Conservation (phyloP, 352 stramenopile genomes). For the Halophytophthora polymorphica region DNA sequence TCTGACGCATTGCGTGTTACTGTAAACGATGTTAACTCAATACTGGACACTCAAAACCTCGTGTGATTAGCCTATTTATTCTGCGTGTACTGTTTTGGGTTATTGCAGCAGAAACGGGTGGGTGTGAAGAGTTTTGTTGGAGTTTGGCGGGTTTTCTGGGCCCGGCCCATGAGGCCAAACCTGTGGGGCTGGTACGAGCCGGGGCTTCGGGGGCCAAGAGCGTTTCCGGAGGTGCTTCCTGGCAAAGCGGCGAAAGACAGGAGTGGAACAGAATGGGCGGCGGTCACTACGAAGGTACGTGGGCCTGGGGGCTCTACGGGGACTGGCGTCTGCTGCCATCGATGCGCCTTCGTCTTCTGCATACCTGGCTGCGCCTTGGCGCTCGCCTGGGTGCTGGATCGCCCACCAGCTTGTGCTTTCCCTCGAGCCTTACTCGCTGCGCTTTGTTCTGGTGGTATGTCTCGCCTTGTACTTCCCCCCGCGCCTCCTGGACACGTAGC, state of each 20-base stretch:
- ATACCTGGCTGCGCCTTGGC: not conserved
- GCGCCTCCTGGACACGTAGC: conserved; percentile 26
- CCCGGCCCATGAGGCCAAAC: no score
- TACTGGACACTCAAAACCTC: no score
- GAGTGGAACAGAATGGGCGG: conserved; percentile 47
- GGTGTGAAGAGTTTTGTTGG: no score
- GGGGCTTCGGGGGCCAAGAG: conserved; percentile 19
- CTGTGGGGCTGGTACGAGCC: not conserved
- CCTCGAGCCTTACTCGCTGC: no score
- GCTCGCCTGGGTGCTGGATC: no score
- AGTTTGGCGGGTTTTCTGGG: no score
- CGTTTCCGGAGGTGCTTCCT: conserved; percentile 40
- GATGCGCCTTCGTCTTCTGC: conserved; percentile 1
- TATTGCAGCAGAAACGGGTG: no score
- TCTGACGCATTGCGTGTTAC: no score
- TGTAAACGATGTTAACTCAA: no score
- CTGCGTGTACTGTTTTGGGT: no score
- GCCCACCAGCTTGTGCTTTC: no score
- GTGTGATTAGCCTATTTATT: no score
- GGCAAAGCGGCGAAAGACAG: conserved; percentile 30
- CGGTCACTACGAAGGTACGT: conserved; percentile 64
- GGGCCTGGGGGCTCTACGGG: not conserved
- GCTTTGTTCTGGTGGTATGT: conserved; percentile 3
- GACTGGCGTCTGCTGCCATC: not conserved
- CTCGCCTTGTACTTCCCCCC: not conserved